Evolutionary conservation across 257 asterid genomes (phyloP).

Genomic region (Coffea canephora): DNA sequence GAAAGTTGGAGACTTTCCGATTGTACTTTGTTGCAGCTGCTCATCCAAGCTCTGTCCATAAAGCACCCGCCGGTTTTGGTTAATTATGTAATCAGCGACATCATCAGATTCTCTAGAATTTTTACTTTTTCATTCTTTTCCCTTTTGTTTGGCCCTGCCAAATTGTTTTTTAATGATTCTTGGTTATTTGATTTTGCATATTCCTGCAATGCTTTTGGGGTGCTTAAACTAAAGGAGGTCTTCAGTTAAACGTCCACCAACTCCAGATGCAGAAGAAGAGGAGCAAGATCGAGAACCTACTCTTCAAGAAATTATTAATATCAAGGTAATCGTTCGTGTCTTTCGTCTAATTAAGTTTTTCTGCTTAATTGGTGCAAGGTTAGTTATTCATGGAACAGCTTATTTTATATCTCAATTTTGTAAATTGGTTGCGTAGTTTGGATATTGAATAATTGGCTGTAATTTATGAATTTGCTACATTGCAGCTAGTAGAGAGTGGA

Average conservation of each 20-base stretch:
- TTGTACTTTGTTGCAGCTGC: not conserved
- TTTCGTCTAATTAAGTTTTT: not conserved
- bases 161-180: not conserved
- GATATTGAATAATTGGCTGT: not conserved
- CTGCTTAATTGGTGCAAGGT: not conserved
- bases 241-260: conserved; percentile 64
- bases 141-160: not conserved
- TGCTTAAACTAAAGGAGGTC: conserved; percentile 42
- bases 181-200: not conserved
- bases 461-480: not conserved
- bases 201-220: not conserved
- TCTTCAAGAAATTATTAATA: conserved; percentile 47
- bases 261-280: conserved; percentile 56
- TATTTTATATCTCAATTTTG: conserved; percentile 7
- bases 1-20: not conserved
- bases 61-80: not conserved
- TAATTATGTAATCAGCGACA: conserved; percentile 2
- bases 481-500: conserved; percentile 53
- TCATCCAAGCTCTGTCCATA: not conserved
- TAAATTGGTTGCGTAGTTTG: not conserved
- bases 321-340: conserved; percentile 36
- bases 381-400: not conserved
- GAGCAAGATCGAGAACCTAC: conserved; percentile 43
- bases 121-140: too few species aligned
- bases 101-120: not conserved